Evolutionary conservation across 805 yeast species (phyloP).

Genomic region (Saturnispora gosingensis): DNA sequence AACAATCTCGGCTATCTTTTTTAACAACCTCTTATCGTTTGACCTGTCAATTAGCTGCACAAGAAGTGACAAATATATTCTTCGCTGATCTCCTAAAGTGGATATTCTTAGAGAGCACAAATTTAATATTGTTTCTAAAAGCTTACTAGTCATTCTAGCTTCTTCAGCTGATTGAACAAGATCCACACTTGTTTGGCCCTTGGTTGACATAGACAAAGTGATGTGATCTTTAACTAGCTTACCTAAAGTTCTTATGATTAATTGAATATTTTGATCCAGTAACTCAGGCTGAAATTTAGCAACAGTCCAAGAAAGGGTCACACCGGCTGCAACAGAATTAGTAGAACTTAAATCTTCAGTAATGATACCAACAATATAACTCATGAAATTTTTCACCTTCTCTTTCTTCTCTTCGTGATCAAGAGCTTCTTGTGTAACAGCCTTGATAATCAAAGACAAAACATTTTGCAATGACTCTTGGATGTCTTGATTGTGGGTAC

Average conservation of each 20-base stretch:
- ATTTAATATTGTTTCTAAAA: slow-evolving; percentile 67
- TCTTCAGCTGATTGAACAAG: slow-evolving; percentile 41
- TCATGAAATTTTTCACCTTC: slow-evolving; percentile 46
- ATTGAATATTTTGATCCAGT: slow-evolving; percentile 66
- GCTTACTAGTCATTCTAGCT: slow-evolving; percentile 67
- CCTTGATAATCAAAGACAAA: slow-evolving; percentile 55
- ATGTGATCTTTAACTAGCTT: slow-evolving; percentile 84
- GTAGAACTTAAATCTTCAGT: slow-evolving; percentile 66
- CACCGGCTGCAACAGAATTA: slow-evolving; percentile 80
- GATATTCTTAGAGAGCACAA: slow-evolving; percentile 76
- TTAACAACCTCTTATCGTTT: slow-evolving; percentile 62
- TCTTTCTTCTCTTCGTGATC: slow-evolving; percentile 38
- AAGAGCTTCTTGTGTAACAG: slow-evolving; percentile 44
- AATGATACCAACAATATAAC: slow-evolving; percentile 54
- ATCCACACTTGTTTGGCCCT: slow-evolving; percentile 21
- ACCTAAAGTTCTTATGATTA: slow-evolving; percentile 78
- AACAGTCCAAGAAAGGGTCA: slow-evolving; percentile 72
- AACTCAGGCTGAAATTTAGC: slow-evolving; percentile 65
- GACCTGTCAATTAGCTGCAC: slow-evolving; percentile 90
- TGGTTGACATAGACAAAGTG: slow-evolving; percentile 44
- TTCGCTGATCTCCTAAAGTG: slow-evolving; percentile 84
- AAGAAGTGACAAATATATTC: slow-evolving; percentile 74
- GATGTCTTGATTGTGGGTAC: slow-evolving; percentile 75
- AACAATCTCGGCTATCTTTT: slow-evolving; percentile 67
- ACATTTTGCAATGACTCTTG: slow-evolving; percentile 79